phyloP scores from a whole-genome alignment of 164 flowering plant genomes.

The Houttuynia cordata region DNA sequence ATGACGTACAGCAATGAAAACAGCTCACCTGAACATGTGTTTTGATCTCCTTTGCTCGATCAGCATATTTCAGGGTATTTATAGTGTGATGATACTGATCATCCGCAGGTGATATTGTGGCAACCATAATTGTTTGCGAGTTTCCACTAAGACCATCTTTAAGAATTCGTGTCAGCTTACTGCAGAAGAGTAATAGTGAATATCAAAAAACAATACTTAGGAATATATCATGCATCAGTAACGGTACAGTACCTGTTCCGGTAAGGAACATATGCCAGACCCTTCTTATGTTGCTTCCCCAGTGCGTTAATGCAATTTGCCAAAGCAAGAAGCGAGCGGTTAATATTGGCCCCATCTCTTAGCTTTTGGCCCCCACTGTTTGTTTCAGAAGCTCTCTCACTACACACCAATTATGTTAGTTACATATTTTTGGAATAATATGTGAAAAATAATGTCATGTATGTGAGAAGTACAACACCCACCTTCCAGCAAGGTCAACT shows the following conservation, averaged over 20 bases:
- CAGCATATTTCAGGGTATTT: slow-evolving; percentile 88
- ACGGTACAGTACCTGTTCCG: slow-evolving; percentile 60
- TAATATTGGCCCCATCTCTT: slow-evolving; percentile 91
- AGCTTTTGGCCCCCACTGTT: slow-evolving; percentile 81
- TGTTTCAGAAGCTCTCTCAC: slow-evolving; percentile 94
- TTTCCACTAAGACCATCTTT: slow-evolving; percentile 96
- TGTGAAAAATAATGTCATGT: slow-evolving; percentile 1
- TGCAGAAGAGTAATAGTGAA: slow-evolving; percentile 17
- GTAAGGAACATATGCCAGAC: slow-evolving; percentile 93
- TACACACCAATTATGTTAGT: slow-evolving; percentile 15
- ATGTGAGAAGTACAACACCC: background rate
- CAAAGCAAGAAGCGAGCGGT: slow-evolving; percentile 86
- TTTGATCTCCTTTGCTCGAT: slow-evolving; percentile 86
- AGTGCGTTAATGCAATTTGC: slow-evolving; percentile 93
- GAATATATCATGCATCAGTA: slow-evolving; percentile 1
- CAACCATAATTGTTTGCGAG: slow-evolving; percentile 85
- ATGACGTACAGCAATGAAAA: background rate
- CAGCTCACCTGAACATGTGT: slow-evolving; percentile 69
- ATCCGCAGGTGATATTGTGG: slow-evolving; percentile 74
- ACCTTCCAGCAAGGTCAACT: slow-evolving; percentile 94
- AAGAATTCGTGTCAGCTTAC: slow-evolving; percentile 84
- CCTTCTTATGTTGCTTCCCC: slow-evolving; percentile 89
- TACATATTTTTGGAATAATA: background rate
- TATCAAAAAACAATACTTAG: slow-evolving; percentile 13
- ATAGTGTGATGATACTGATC: slow-evolving; percentile 80